Conservation (phyloP, 169 alveolate genomes). For the Plasmodium gonderi region DNA sequence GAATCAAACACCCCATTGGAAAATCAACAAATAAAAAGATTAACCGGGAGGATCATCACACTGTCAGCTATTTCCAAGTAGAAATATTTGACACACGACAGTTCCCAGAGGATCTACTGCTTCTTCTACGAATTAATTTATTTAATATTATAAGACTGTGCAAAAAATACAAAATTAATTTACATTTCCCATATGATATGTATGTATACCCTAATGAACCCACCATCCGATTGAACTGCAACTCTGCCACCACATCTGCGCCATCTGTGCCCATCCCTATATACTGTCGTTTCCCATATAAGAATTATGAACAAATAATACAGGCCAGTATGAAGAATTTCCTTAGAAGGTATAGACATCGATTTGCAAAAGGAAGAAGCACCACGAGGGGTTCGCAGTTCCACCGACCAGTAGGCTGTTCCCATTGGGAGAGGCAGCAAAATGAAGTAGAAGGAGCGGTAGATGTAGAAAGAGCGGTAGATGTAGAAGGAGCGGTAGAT, state of each 20-base stretch:
- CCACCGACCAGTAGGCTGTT: not conserved
- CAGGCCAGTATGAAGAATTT: not conserved
- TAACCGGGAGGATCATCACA: not conserved
- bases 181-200: constrained; percentile 35
- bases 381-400: not conserved
- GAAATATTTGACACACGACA: not conserved
- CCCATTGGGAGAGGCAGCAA: too few relatives aligned
- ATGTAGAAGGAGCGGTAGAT: too few relatives aligned
- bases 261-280: not conserved
- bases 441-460: too few relatives aligned
- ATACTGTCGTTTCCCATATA: constrained; percentile 31
- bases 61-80: not conserved
- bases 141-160: constrained; percentile 19
- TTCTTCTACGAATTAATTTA: constrained; percentile 10
- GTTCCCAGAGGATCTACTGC: constrained; percentile 2
- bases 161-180: not conserved
- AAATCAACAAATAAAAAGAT: not conserved
- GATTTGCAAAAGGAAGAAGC: not conserved
- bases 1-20: not conserved
- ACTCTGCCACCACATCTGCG: not conserved
- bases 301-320: constrained; percentile 5
- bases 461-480: too few relatives aligned
- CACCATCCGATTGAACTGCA: not conserved
- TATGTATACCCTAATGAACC: not conserved
- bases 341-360: constrained; percentile 10